Evolutionary conservation across 331 rosid genomes (phyloP).

Genomic region (Acacia pycnantha): DNA sequence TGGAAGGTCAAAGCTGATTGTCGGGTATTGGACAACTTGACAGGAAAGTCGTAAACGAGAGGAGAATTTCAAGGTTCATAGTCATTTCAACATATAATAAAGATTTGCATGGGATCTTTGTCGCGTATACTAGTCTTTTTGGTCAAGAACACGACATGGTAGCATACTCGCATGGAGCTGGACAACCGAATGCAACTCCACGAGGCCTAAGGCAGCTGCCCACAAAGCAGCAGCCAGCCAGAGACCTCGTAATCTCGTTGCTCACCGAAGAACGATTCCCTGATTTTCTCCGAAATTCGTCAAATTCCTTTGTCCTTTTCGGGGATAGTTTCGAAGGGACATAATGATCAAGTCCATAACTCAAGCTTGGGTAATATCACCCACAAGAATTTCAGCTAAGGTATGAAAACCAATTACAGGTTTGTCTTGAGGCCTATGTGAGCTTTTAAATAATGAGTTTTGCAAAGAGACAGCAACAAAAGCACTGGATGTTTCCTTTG

Average conservation of each 20-base stretch:
- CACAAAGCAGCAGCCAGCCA: background rate
- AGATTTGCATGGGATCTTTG: background rate
- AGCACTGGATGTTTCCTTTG: background rate
- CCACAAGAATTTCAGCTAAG: background rate
- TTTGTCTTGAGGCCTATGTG: background rate
- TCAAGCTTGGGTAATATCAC: slow-evolving; percentile 20
- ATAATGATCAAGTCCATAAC: background rate
- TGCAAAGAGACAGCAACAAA: background rate
- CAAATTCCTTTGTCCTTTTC: background rate
- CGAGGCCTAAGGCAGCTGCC: background rate
- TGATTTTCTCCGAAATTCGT: slow-evolving; percentile 15
- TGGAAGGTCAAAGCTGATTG: background rate
- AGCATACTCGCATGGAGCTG: background rate
- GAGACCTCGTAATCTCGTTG: slow-evolving; percentile 15
- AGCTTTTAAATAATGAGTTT: background rate
- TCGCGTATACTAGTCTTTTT: background rate
- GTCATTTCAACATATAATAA: background rate
- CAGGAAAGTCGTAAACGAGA: background rate
- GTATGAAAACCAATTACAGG: background rate
- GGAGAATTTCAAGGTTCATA: background rate
- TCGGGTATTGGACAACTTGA: background rate
- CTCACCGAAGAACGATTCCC: slow-evolving; percentile 17
- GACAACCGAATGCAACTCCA: background rate
- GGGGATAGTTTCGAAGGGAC: background rate
- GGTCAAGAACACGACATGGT: background rate